Base-by-base conservation (phyloP, 2,329 filamentous ascomycete genomes). In the Fusarium chuoi region DNA sequence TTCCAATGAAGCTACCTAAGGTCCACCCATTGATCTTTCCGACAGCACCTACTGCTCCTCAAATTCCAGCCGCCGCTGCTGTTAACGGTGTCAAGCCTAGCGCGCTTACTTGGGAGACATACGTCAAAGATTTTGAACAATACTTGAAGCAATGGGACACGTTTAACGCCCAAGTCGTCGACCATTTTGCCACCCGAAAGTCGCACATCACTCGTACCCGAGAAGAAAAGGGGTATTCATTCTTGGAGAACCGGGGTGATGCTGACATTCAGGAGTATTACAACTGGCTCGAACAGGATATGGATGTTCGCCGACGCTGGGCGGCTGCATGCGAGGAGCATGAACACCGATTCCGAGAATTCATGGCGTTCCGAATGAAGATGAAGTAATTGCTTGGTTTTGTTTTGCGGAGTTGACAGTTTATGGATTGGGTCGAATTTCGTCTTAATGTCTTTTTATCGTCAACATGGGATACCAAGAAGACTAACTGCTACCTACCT, bases 221-320 rank as follows among this genome's bases (percentile, higher is more conserved):
- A 67, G 75, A 80, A 46, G 78, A 82, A 26, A 85, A 86, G 59
- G 87, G 85, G 17, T 82, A 83, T 45, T 77, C 76, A 4, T 90
- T 88, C 80, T 78, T 89, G 24, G 82, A 82, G 36, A 76, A 81
- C 14, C 79, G 80, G 4, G 80, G 86, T 30, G 83, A 87, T 44
- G 71, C 75, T 3, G 89, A 88, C 0, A 85, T 91, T 30, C 79
- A 84, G 22, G 86, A 88, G 62, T 94, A 94, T 78, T 80, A 89
- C 65, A 83, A 83, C 42, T 89, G 88, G 79, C 82, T 92, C 62
- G 87, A 88, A 73, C 89, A 93, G 80, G 93, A 95, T 78, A 87
- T 90, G 71, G 84, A 85, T 54, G 88, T 93, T 10, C 85, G 90
- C 63, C 85, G 85, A 76, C 86, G 87, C 63, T 94, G 92, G 91